phyloP scores from a whole-genome alignment of 2,329 filamentous ascomycete species.

The Teratosphaeria nubilosa region DNA sequence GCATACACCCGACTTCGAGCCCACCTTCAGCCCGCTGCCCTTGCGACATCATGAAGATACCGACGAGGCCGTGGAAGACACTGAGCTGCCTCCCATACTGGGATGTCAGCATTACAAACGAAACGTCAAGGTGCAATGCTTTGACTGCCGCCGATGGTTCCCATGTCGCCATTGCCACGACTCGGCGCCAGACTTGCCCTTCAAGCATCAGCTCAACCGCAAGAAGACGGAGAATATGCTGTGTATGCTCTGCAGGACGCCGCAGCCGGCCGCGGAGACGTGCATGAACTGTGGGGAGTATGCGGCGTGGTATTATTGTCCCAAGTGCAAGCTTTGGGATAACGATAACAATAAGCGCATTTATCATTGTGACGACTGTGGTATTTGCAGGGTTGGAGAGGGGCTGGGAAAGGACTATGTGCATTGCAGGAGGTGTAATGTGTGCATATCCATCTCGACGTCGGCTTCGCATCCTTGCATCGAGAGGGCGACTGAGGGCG shows the following conservation, averaged over 20 bases:
- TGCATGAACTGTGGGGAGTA: conserved; percentile 68
- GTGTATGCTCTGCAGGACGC: conserved; percentile 85
- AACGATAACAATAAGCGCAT: conserved; percentile 84
- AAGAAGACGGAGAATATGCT: conserved; percentile 89
- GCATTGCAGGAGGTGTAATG: conserved; percentile 95
- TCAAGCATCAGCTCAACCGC: conserved; percentile 52
- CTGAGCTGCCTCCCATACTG: conserved; percentile 39
- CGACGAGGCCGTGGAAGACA: conserved; percentile 40
- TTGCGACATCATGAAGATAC: conserved; percentile 25
- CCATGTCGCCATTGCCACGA: conserved; percentile 94
- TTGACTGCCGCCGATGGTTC: conserved; percentile 82
- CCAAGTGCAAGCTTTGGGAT: conserved; percentile 94
- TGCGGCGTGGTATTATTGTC: conserved; percentile 84
- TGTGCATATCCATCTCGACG: conserved; percentile 84
- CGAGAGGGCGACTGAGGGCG: conserved; percentile 84
- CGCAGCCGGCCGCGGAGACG: conserved; percentile 69
- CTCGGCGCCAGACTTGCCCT: conserved; percentile 55
- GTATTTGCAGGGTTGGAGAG: conserved; percentile 83
- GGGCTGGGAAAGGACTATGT: conserved; percentile 95
- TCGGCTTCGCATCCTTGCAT: conserved; percentile 84
- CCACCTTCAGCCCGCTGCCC: conserved; percentile 24
- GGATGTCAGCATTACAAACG: conserved; percentile 90
- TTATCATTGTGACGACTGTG: conserved; percentile 93
- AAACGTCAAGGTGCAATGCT: conserved; percentile 93
- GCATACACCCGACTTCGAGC: conserved; percentile 22